Evolutionary conservation across 2,329 filamentous ascomycete species (phyloP), one percentile per base, ranked within the genome.

Genomic region (Diplodia sapinea): DNA sequence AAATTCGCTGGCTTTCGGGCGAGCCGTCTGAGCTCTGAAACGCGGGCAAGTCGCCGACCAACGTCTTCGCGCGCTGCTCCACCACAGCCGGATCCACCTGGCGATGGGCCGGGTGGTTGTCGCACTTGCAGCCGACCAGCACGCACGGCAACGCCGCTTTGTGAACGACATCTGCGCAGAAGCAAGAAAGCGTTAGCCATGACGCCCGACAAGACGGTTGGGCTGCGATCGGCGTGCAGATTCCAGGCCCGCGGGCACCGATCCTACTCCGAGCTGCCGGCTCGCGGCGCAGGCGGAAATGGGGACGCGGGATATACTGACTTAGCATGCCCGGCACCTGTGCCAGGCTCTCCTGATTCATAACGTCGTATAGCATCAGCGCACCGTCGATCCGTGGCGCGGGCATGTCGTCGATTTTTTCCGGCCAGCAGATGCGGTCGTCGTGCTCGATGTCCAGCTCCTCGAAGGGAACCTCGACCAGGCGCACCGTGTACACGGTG

Each of bases 51-150:
- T 79, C 85, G 72, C 88, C 90, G 17, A 90, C 85, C 69, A 90
- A 86, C 72, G 78, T 76, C 70, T 80, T 83, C 49, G 91, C 91
- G 71, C 86, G 83, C 59, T 86, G 80, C 74, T 91, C 89, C 68
- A 95, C 85, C 66, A 82, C 85, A 33, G 88, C 84, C 15, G 90
- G 86, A 74, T 94, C 88, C 67, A 96, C 84, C 75, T 92, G 86
- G 74, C 91, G 89, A 68, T 88, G 82, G 68, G 87, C 85, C 70
- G 89, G 87, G 57, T 90, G 88, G 62, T 88, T 87, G 78, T 97
- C 94, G 82, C 92, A 96, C 83, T 97, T 97, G 78, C 90, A 94
- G 66, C 93, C 92, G 63, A 96, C 91, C 51, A 97, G 86, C 70
- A 94, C 85, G 65, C 90, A 91, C 9, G 94, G 93, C 49, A 96